Percentiles rank a stretch among this genome's conserved stretches.
Evolutionary conservation across 2,329 filamentous ascomycete species (phyloP).

Genomic region (Ophiosphaerella herpotricha): DNA sequence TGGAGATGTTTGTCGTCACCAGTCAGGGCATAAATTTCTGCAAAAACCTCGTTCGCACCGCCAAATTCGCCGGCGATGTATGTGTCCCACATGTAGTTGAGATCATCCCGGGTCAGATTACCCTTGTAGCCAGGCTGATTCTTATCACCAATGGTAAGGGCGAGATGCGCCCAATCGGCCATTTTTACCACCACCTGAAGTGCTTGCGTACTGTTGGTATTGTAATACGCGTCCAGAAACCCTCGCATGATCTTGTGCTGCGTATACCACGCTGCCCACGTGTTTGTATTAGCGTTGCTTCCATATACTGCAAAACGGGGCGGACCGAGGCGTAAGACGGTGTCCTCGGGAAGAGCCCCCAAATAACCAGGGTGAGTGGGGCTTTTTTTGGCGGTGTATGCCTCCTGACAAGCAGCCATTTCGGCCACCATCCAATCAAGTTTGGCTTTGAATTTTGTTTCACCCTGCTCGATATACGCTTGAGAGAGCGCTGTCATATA

Average conservation of each 20-base stretch:
- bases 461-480: slow-evolving; percentile 15
- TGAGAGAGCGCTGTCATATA: slow-evolving; percentile 17
- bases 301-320: slow-evolving; percentile 19
- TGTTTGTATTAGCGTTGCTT: slow-evolving; percentile 9
- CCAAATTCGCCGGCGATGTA: slow-evolving; percentile 22
- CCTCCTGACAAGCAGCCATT: slow-evolving; percentile 14
- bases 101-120: slow-evolving; percentile 17
- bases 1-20: slow-evolving; percentile 11
- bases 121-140: slow-evolving; percentile 16
- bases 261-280: slow-evolving; percentile 22
- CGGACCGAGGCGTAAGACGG: slow-evolving; percentile 15
- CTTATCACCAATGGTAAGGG: slow-evolving; percentile 9
- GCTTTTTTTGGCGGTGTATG: slow-evolving; percentile 7
- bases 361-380: slow-evolving; percentile 17
- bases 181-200: slow-evolving; percentile 18
- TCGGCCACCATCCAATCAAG: slow-evolving; percentile 20
- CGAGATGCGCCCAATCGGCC: slow-evolving; percentile 16
- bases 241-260: slow-evolving; percentile 22
- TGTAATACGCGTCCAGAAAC: slow-evolving; percentile 18
- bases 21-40: slow-evolving; percentile 15
- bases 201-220: slow-evolving; percentile 17
- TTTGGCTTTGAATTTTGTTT: slow-evolving; percentile 12
- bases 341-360: slow-evolving; percentile 18
- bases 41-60: slow-evolving; percentile 18
- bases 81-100: slow-evolving; percentile 22